phyloP scores from a whole-genome alignment of 768 basidiomycete species.

The Boletus rex-veris region DNA sequence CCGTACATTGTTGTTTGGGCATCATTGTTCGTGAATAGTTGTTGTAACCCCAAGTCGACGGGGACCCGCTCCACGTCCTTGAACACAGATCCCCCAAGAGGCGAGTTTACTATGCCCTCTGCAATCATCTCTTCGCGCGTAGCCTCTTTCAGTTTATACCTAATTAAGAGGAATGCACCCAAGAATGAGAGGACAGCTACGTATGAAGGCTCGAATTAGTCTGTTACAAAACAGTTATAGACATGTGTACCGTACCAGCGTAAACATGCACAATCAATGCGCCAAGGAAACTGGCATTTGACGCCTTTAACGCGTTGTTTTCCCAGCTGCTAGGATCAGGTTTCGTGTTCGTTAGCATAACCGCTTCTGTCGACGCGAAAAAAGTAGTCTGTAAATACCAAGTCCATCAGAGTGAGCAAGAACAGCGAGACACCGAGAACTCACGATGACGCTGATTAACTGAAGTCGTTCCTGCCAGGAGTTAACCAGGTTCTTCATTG shows the following conservation, averaged over 20 bases:
- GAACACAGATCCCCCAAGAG: constrained; percentile 7
- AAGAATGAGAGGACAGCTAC: constrained; percentile 47
- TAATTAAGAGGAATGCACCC: constrained; percentile 53
- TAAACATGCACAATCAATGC: constrained; percentile 53
- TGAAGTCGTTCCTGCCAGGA: constrained; percentile 64
- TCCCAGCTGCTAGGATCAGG: constrained; percentile 23
- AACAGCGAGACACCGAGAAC: constrained; percentile 15
- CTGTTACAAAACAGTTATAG: background rate
- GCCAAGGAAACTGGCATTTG: constrained; percentile 48
- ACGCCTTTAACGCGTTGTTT: constrained; percentile 23
- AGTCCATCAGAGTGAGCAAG: background rate
- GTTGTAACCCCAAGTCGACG: background rate
- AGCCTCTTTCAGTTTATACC: constrained; percentile 54
- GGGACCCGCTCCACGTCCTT: constrained; percentile 14
- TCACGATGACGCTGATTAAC: constrained; percentile 56
- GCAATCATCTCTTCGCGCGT: constrained; percentile 43
- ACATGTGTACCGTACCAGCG: constrained; percentile 37
- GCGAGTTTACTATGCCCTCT: constrained; percentile 31
- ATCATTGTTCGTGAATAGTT: background rate
- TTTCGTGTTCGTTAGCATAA: constrained; percentile 45
- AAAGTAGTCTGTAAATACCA: constrained; percentile 49
- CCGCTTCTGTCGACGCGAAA: constrained; percentile 57
- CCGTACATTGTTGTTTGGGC: background rate
- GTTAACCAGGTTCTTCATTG: constrained; percentile 49
- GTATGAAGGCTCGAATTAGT: background rate